Conservation (phyloP, 306 rosid species). For the Quercus bicolor region DNA sequence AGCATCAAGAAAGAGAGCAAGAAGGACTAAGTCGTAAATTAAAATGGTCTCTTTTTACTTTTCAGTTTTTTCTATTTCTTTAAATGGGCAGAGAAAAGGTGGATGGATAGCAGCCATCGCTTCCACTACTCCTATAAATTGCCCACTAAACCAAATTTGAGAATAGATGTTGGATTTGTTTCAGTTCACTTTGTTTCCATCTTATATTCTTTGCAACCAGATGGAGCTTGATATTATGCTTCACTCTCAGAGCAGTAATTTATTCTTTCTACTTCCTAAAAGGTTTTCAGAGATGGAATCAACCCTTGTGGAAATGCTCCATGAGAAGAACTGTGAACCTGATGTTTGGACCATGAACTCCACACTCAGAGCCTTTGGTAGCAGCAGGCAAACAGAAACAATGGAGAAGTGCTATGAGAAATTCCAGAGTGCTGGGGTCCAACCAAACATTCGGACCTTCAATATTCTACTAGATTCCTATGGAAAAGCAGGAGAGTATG, state of each 20-base stretch:
- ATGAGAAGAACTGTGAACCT: conserved; percentile 58
- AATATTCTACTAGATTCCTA: conserved; percentile 84
- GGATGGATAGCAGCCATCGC: not conserved
- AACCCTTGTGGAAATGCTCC: conserved; percentile 69
- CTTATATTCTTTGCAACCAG: conserved; percentile 26
- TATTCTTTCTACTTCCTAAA: conserved; percentile 19
- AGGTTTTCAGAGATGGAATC: conserved; percentile 95
- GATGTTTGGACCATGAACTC: conserved; percentile 97
- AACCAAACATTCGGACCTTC: conserved; percentile 81
- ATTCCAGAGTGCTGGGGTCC: conserved; percentile 80
- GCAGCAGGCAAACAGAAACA: conserved; percentile 76
- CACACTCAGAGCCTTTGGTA: conserved; percentile 85
- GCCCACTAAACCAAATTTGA: conserved; percentile 4
- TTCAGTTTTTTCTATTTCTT: conserved; percentile 4
- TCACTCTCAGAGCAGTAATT: conserved; percentile 18
- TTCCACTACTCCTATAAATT: conserved; percentile 1
- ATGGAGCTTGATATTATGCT: conserved; percentile 20
- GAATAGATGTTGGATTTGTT: not conserved
- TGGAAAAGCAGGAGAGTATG: conserved; percentile 57
- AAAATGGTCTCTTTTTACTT: not conserved
- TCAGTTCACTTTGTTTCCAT: not conserved
- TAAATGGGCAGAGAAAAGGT: conserved; percentile 1
- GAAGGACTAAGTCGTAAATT: not conserved
- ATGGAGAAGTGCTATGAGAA: conserved; percentile 91
- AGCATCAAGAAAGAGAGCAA: not conserved